phyloP scores from a whole-genome alignment of 2,329 filamentous ascomycete genomes.

The Madurella fahalii region DNA sequence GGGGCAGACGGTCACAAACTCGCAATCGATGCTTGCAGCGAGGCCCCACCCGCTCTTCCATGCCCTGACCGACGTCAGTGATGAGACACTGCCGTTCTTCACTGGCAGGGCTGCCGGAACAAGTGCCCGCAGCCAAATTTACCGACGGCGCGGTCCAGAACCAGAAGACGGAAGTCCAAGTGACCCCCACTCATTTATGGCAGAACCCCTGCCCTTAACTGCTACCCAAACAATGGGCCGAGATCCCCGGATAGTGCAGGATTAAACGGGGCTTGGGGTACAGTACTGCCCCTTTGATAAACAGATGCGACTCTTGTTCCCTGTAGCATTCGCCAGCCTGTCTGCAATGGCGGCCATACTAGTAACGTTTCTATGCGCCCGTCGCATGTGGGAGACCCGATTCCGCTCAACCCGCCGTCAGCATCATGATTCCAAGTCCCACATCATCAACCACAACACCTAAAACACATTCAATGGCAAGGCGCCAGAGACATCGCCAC shows the following conservation, averaged over 20 bases:
- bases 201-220: neutral
- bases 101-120: neutral
- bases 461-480: constrained; percentile 19
- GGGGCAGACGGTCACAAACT: too few species aligned
- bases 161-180: neutral
- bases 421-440: neutral
- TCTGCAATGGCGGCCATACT: too few species aligned
- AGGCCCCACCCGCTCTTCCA: too few species aligned
- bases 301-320: too few species aligned
- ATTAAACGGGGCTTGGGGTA: too few species aligned
- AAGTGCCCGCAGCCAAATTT: neutral
- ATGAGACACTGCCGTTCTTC: neutral
- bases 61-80: neutral
- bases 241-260: neutral
- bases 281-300: too few species aligned
- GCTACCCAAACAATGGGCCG: neutral
- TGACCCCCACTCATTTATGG: neutral
- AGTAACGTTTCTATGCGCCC: too few species aligned
- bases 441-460: constrained; percentile 4
- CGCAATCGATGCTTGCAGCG: too few species aligned
- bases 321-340: too few species aligned
- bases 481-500: constrained; percentile 11
- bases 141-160: neutral
- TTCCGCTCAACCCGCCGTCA: neutral
- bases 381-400: too few species aligned